These are phyloP conservation scores for Pneumocystis oryctolagi DNA, from an alignment of 1,139 yeast species.

Conservation along the genomic window DNA sequence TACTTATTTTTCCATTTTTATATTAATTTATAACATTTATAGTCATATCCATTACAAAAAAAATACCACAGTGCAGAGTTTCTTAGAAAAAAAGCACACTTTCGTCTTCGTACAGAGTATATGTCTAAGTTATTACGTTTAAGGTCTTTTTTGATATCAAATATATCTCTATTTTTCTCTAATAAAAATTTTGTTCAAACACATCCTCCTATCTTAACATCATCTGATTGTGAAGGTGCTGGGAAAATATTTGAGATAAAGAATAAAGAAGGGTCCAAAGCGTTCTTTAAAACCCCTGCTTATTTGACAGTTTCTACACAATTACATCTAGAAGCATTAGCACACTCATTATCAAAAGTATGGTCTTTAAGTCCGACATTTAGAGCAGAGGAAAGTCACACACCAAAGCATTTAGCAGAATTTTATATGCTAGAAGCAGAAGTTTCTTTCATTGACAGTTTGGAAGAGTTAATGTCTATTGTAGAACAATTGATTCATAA, in stretches of 20 bases:
- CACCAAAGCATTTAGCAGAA: conserved; percentile 81
- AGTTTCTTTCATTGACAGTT: conserved; percentile 45
- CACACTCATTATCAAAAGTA: conserved; percentile 61
- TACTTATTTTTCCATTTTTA: background rate
- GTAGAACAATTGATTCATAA: conserved; percentile 55
- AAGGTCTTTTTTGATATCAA: conserved; percentile 50
- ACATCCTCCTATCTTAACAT: conserved; percentile 70
- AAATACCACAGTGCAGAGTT: conserved; percentile 52
- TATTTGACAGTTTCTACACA: conserved; percentile 85
- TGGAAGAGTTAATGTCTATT: conserved; percentile 47
- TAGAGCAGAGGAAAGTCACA: conserved; percentile 83
- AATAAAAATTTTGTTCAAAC: conserved; percentile 49
- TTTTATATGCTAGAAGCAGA: conserved; percentile 98
- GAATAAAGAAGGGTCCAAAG: conserved; percentile 24
- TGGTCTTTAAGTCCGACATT: conserved; percentile 90
- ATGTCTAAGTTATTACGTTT: conserved; percentile 54
- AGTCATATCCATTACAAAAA: conserved; percentile 73
- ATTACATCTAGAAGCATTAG: conserved; percentile 69
- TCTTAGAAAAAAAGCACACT: conserved; percentile 46
- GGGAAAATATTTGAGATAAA: conserved; percentile 60
- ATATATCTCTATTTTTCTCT: conserved; percentile 42
- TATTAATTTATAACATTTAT: conserved; percentile 18
- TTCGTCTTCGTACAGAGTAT: conserved; percentile 59
- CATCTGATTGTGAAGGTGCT: conserved; percentile 95
- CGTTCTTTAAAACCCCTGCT: conserved; percentile 52